Conservation (phyloP, 1,139 yeast genomes). For the Oligophagozyma castellii region DNA sequence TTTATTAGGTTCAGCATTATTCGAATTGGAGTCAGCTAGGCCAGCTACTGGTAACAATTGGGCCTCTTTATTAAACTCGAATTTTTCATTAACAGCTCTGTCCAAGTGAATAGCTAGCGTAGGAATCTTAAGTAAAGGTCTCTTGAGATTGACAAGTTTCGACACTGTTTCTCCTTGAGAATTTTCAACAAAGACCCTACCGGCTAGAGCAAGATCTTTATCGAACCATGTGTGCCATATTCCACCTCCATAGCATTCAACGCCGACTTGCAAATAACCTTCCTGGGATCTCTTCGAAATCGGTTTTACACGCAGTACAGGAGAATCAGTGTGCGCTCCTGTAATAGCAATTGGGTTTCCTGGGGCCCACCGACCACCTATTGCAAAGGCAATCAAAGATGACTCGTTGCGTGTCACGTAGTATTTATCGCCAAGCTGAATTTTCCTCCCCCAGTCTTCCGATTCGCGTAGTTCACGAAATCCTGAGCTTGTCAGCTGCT, state of each 20-base stretch:
- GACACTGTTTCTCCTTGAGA: conserved; percentile 42
- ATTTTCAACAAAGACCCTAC: conserved; percentile 63
- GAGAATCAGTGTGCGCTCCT: conserved; percentile 94
- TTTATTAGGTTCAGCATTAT: conserved; percentile 23
- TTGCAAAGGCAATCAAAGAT: conserved; percentile 74
- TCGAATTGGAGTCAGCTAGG: conserved; percentile 32
- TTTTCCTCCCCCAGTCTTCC: conserved; percentile 50
- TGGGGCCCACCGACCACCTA: conserved; percentile 60
- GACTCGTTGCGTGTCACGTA: conserved; percentile 79
- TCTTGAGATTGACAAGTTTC: conserved; percentile 61
- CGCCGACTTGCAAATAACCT: conserved; percentile 83
- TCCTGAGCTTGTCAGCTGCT: conserved; percentile 42
- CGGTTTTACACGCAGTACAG: conserved; percentile 88
- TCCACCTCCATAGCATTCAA: conserved; percentile 92
- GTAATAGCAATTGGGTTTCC: conserved; percentile 79
- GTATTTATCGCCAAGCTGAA: conserved; percentile 51
- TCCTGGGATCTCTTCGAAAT: conserved; percentile 55
- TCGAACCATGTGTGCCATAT: conserved; percentile 86
- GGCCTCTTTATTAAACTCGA: conserved; percentile 82
- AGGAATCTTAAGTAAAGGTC: conserved; percentile 82
- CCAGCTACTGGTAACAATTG: conserved; percentile 84
- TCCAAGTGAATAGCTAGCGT: conserved; percentile 89
- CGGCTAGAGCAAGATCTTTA: conserved; percentile 83
- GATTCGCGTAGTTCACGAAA: conserved; percentile 66
- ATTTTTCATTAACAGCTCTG: conserved; percentile 60